Base-by-base conservation (phyloP, 805 yeast genomes). In the Candida andamanensis region DNA sequence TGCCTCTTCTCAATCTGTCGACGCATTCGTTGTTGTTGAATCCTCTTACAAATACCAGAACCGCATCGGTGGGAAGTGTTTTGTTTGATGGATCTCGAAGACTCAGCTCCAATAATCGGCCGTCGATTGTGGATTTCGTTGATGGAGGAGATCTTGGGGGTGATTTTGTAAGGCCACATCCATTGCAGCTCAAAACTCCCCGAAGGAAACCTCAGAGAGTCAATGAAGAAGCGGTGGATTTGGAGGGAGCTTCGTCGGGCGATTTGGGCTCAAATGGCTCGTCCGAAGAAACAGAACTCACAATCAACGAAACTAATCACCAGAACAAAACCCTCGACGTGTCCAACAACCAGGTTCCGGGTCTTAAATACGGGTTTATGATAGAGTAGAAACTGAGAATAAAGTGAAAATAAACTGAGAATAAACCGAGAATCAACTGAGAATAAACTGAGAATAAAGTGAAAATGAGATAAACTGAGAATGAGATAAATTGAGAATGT, bases 1-100 rank as follows among this genome's bases (percentile, higher is more conserved):
- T 59, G 15, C 67, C 65, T 13, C 42, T 60, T 13, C 44, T 60
- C 16, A 43, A 39, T 8, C 37, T 46, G 28, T 58, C 65, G 2
- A 44, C 46, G 9, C 35, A 54, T 7, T 52, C 61, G 2, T 33
- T 52, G 7, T 15, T 32, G 7, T 32, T 32, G 6, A 31, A 25
- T n/a, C 28, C 23, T 20, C 32, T 16, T 3, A 28, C 39, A 13
- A 32, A 33, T 12, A 34, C 34, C 8, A 28, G 51, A 24, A 53
- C 54, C 24, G 47, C 54, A 8, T 52, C 60, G 4, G 45, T 54
- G 6, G 41, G 44, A 13, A 51, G 60, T 2, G 39, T 56, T 15
- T 33, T 47, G 11, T 46, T 43, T 23, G 60, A 54, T 22, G 19
- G 29, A n/a, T 26, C 30, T 4, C 36, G 54, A 29, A 35, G 52